A percentile compares a stretch with the other conserved stretches of the same genome.
Conservation (phyloP, 352 stramenopile species). For the Blastocystis sp. region DNA sequence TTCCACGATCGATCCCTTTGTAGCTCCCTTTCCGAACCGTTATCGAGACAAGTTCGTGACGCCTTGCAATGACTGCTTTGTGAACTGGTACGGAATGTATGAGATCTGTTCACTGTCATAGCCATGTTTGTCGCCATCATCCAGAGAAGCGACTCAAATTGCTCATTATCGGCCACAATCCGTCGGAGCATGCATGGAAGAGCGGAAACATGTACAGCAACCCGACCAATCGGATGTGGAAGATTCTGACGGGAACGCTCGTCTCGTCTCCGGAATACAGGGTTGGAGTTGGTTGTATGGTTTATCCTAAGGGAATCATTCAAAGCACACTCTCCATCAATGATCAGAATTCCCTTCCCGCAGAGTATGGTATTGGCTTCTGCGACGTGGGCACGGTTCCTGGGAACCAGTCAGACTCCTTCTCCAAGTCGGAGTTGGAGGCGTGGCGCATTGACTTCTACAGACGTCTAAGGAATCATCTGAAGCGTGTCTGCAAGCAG, state of each 20-base stretch:
- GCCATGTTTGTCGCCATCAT: conserved; percentile 79
- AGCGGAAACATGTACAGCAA: conserved; percentile 81
- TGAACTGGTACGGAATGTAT: conserved; percentile 19
- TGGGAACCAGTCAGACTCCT: conserved; percentile 52
- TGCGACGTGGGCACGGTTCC: conserved; percentile 46
- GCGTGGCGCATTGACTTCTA: conserved; percentile 53
- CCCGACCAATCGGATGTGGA: conserved; percentile 87
- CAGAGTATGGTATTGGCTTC: conserved; percentile 56
- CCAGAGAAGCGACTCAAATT: conserved; percentile 81
- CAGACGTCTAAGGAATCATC: neutral
- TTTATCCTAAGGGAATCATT: conserved; percentile 53
- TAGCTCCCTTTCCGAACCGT: conserved; percentile 72
- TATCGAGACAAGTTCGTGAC: conserved; percentile 74
- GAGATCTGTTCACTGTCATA: conserved; percentile 49
- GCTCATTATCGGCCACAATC: conserved; percentile 86
- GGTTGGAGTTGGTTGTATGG: neutral
- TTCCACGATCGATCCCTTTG: conserved; percentile 68
- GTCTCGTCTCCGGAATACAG: neutral
- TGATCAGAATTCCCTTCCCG: conserved; percentile 45
- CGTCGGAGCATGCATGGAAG: conserved; percentile 86
- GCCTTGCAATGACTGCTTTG: conserved; percentile 72
- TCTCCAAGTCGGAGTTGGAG: conserved; percentile 10
- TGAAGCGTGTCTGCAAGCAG: conserved; percentile 38
- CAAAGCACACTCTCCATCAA: conserved; percentile 24
- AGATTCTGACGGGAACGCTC: conserved; percentile 80